Evolutionary conservation across 768 basidiomycete species (phyloP).

Genomic region (Tricholoma furcatifolium): DNA sequence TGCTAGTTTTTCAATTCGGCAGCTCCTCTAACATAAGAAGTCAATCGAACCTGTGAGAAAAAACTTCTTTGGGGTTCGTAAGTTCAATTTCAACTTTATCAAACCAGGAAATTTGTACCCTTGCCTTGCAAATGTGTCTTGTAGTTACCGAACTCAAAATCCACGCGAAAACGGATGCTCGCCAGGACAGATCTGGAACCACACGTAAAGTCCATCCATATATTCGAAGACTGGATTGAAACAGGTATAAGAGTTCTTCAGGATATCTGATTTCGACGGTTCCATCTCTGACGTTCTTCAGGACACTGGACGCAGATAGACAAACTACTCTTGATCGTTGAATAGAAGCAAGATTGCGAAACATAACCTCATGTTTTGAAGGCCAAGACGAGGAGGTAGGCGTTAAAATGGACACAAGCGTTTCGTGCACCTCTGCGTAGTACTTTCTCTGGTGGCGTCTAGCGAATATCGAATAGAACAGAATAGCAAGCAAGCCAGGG

Average conservation of each 20-base stretch:
- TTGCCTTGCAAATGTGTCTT: constrained; percentile 5
- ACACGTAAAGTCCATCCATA: constrained; percentile 39
- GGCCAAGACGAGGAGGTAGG: constrained; percentile 49
- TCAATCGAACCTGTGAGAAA: constrained; percentile 3
- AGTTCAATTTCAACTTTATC: background rate
- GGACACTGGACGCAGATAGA: constrained; percentile 33
- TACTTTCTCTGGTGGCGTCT: constrained; percentile 2
- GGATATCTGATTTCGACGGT: constrained; percentile 44
- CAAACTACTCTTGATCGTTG: constrained; percentile 21
- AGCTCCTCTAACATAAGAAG: background rate
- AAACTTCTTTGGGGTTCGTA: background rate
- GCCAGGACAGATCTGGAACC: constrained; percentile 29
- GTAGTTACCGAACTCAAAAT: constrained; percentile 24
- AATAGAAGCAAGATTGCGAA: constrained; percentile 17
- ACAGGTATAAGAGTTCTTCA: constrained; percentile 35
- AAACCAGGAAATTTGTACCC: background rate
- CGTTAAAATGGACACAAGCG: constrained; percentile 38
- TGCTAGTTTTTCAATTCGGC: background rate
- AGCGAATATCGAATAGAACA: constrained; percentile 8
- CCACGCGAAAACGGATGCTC: constrained; percentile 36
- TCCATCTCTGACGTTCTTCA: constrained; percentile 36
- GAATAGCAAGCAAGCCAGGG: constrained; percentile 1
- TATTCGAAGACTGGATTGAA: constrained; percentile 29
- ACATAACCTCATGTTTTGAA: constrained; percentile 29
- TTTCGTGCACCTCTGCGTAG: constrained; percentile 26